A percentile compares a stretch with the other conserved stretches of the same genome.
Evolutionary conservation across 345 rosid species (phyloP).

Genomic region (Eucalyptus virginea): DNA sequence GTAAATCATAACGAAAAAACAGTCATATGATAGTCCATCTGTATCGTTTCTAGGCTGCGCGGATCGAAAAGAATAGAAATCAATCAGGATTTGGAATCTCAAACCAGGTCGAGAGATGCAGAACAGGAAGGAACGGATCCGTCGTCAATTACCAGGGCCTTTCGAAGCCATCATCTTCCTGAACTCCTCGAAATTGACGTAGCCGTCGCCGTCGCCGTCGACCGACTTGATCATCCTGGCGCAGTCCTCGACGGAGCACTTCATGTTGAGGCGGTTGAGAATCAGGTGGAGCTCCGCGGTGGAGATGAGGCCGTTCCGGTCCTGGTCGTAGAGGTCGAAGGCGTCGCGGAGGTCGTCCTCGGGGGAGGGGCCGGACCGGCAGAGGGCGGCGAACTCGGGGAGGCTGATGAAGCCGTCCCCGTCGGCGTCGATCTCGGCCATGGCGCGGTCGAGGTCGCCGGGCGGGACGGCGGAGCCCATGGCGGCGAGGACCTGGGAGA

Average conservation of each 20-base stretch:
- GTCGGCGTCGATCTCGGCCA: slow-evolving; percentile 73
- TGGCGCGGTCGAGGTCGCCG: slow-evolving; percentile 36
- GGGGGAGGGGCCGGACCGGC: slow-evolving; percentile 30
- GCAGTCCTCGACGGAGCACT: slow-evolving; percentile 59
- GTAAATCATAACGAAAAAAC: neutral
- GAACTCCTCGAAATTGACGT: slow-evolving; percentile 75
- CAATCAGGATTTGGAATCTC: neutral
- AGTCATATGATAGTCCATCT: neutral
- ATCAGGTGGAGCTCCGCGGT: slow-evolving; percentile 57
- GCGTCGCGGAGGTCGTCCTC: slow-evolving; percentile 72
- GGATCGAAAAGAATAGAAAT: neutral
- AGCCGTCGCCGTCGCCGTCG: slow-evolving; percentile 81
- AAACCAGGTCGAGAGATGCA: neutral
- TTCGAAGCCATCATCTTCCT: slow-evolving; percentile 53
- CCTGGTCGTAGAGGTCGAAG: slow-evolving; percentile 80
- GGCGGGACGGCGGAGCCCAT: slow-evolving; percentile 40
- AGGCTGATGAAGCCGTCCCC: slow-evolving; percentile 62
- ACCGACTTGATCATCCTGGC: slow-evolving; percentile 54
- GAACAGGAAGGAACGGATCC: neutral
- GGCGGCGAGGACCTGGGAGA: slow-evolving; percentile 48
- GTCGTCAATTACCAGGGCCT: neutral
- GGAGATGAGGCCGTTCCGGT: slow-evolving; percentile 73
- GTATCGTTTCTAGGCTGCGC: neutral
- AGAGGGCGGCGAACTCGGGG: slow-evolving; percentile 52
- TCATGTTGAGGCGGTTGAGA: slow-evolving; percentile 51